Conservation (phyloP, 345 rosid genomes). For the Orychophragmus violaceus region DNA sequence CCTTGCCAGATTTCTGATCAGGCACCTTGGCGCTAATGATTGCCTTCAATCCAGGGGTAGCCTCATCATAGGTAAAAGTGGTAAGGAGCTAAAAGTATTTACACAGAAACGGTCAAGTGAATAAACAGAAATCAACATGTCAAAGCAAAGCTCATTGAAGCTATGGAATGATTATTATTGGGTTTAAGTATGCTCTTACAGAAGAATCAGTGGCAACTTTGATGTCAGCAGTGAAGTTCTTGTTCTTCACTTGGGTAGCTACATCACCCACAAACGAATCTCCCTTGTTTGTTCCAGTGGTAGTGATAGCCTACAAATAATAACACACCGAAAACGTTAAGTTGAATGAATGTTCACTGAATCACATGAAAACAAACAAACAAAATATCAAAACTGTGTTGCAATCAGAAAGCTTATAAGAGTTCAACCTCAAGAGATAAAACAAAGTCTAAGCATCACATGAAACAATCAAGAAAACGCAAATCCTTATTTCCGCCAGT, state of each 20-base stretch:
- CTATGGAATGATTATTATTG: neutral
- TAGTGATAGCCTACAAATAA: slow-evolving; percentile 57
- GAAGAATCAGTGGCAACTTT: slow-evolving; percentile 82
- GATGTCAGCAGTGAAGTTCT: slow-evolving; percentile 77
- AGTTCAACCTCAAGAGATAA: neutral
- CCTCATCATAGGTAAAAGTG: slow-evolving; percentile 78
- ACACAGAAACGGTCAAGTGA: neutral
- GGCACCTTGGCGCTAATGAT: slow-evolving; percentile 77
- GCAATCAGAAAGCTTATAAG: neutral
- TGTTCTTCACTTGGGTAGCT: slow-evolving; percentile 79
- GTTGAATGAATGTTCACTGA: neutral
- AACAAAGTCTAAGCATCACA: neutral
- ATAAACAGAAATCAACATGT: neutral
- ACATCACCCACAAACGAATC: slow-evolving; percentile 75
- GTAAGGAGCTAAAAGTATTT: slow-evolving; percentile 50
- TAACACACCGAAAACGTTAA: neutral
- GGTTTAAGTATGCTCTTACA: slow-evolving; percentile 32
- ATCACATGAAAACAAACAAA: neutral
- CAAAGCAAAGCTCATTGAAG: neutral
- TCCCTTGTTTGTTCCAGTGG: slow-evolving; percentile 74
- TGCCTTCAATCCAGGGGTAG: slow-evolving; percentile 85
- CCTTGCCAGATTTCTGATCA: slow-evolving; percentile 97
- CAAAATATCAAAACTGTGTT: too few species aligned
- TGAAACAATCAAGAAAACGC: too few species aligned
- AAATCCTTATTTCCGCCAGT: neutral